phyloP scores from a whole-genome alignment of 2,329 filamentous ascomycete genomes.

The Penicillium janthinellum region DNA sequence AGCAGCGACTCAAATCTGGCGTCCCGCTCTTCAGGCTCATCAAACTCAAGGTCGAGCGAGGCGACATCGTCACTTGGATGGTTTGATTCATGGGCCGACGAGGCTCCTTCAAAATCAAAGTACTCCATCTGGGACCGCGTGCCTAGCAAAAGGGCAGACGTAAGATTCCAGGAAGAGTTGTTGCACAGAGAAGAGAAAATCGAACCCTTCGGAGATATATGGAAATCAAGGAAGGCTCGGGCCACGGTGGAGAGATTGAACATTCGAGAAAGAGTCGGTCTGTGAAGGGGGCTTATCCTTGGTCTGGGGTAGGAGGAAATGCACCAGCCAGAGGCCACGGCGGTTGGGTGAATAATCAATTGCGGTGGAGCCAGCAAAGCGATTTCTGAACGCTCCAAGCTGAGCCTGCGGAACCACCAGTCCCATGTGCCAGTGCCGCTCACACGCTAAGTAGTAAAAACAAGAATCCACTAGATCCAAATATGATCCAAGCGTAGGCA shows the following conservation, averaged over 20 bases:
- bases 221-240: slow-evolving; percentile 5
- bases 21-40: slow-evolving; percentile 42
- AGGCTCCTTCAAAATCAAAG: slow-evolving; percentile 52
- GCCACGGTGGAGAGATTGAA: slow-evolving; percentile 8
- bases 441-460: slow-evolving; percentile 1
- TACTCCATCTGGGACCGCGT: slow-evolving; percentile 42
- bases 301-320: slow-evolving; percentile 29
- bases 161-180: background rate
- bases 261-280: slow-evolving; percentile 21
- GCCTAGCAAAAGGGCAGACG: background rate
- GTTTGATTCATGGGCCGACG: slow-evolving; percentile 37
- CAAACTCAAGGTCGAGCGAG: slow-evolving; percentile 41
- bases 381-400: slow-evolving; percentile 8
- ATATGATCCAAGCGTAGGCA: background rate
- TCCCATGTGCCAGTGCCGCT: slow-evolving; percentile 19
- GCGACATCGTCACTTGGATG: slow-evolving; percentile 43
- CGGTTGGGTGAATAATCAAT: slow-evolving; percentile 28
- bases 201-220: background rate
- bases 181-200: slow-evolving; percentile 1
- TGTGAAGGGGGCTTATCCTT: slow-evolving; percentile 21
- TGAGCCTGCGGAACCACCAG: background rate
- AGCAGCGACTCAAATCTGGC: slow-evolving; percentile 46
- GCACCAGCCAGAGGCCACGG: background rate
- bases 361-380: slow-evolving; percentile 18
- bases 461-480: slow-evolving; percentile 11